Evolutionary conservation across 345 rosid species (phyloP).

Genomic region (Pistacia vera): DNA sequence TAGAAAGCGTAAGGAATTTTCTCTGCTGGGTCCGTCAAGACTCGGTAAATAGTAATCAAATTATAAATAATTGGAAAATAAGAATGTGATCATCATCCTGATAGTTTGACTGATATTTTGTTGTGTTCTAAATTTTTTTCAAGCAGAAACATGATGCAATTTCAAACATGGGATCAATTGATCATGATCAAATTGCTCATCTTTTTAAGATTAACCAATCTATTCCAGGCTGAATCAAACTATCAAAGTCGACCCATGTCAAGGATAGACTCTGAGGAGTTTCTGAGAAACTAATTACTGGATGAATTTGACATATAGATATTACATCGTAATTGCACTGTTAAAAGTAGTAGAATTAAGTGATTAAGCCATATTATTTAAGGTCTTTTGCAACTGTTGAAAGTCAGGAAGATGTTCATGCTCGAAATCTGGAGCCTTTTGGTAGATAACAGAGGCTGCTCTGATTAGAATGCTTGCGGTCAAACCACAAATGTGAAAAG

Average conservation of each 20-base stretch:
- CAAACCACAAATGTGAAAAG: constrained; percentile 29
- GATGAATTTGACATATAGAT: background rate
- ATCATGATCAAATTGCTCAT: too few species aligned
- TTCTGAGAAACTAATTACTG: constrained; percentile 3
- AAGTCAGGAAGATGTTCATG: constrained; percentile 30
- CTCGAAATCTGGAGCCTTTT: constrained; percentile 19
- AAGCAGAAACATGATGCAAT: background rate
- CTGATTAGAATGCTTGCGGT: constrained; percentile 41
- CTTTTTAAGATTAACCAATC: too few species aligned
- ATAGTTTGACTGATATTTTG: background rate
- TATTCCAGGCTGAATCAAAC: too few species aligned
- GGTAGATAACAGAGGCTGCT: constrained; percentile 36
- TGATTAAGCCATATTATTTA: background rate
- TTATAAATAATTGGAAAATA: too few species aligned
- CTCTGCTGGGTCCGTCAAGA: background rate
- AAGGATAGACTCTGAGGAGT: too few species aligned
- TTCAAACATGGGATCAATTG: too few species aligned
- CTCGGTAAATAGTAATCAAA: background rate
- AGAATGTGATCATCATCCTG: too few species aligned
- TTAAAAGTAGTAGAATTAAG: too few species aligned
- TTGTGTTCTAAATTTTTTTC: background rate
- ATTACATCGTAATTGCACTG: too few species aligned
- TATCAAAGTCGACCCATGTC: too few species aligned
- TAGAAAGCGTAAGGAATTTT: background rate
- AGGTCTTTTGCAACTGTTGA: constrained; percentile 29